A percentile compares a stretch with the other conserved stretches of the same genome.
phyloP scores from a whole-genome alignment of 805 yeast genomes.

The Candida awuae region DNA sequence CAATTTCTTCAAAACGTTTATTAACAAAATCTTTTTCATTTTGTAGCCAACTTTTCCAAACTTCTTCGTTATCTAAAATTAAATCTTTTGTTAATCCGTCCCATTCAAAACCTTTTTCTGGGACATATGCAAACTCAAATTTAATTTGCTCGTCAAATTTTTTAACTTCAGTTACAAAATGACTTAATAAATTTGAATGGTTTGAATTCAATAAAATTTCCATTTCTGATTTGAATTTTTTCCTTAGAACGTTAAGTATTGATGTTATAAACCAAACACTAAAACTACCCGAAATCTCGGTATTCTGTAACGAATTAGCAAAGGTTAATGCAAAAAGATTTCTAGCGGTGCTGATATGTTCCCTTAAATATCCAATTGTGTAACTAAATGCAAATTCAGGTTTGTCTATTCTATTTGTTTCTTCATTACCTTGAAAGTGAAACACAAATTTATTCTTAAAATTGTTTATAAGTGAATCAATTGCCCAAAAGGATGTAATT shows the following conservation, averaged over 20 bases:
- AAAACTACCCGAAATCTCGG: slow-evolving; percentile 17
- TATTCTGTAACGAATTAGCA: not conserved
- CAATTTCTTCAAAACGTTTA: slow-evolving; percentile 43
- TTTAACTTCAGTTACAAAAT: slow-evolving; percentile 49
- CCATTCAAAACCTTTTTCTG: slow-evolving; percentile 17
- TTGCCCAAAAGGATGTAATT: slow-evolving; percentile 42
- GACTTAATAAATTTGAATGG: slow-evolving; percentile 45
- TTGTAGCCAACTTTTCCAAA: slow-evolving; percentile 42
- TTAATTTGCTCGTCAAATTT: slow-evolving; percentile 48
- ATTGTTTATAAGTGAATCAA: slow-evolving; percentile 38
- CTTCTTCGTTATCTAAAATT: slow-evolving; percentile 20
- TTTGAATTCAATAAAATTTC: slow-evolving; percentile 12
- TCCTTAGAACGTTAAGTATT: slow-evolving; percentile 37
- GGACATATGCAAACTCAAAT: slow-evolving; percentile 30
- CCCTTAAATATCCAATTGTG: slow-evolving; percentile 34
- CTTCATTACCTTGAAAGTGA: slow-evolving; percentile 50
- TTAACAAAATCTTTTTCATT: slow-evolving; percentile 47
- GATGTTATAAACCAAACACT: slow-evolving; percentile 37
- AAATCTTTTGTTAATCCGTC: slow-evolving; percentile 24
- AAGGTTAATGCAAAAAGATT: slow-evolving; percentile 21
- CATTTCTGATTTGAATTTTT: slow-evolving; percentile 30
- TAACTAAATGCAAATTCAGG: slow-evolving; percentile 67
- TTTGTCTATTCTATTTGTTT: slow-evolving; percentile 56
- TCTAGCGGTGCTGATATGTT: slow-evolving; percentile 24
- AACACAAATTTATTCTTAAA: slow-evolving; percentile 44